Evolutionary conservation across 2,329 filamentous ascomycete species (phyloP), one percentile per base, ranked within the genome.

Genomic region (Chaetoscypha palmicola): DNA sequence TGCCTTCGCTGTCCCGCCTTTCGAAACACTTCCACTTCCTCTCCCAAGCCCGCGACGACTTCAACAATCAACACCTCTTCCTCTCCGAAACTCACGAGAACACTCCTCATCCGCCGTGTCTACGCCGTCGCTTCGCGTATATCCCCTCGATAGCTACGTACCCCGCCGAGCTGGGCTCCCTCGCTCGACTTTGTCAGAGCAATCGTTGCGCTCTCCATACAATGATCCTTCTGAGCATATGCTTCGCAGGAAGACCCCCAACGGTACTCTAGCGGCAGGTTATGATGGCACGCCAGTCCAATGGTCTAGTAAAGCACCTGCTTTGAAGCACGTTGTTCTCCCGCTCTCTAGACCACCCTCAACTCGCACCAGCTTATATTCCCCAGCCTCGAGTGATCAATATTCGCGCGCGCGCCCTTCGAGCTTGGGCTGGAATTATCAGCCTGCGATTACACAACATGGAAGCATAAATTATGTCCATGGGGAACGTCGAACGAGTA

Each of bases 201-300:
- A 50, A 21, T 26, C 49, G 10, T 47, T 51, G 36, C 43, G 45
- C 37, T 49, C 54, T n/a, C 50, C 52, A 12, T 58, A 59, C 38
- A 47, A 58, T 49, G 54, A 60, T 38, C 52, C 53, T 7, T 52
- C 56, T n/a, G 88, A 95, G 63, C 81, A 94, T 63, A 85, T 87
- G 56, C 71, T 96, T 45, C 80, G 91, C 53, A 79, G 91, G 53
- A 97, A 97, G 65, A 97, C 91, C 7, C 92, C 91, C 3, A 91
- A 83, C 59, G 92, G 91, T n/a, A 95, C 89, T 28, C 76, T 97
- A 49, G 83, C 91, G 52, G 88, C 86, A 42, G 89, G 88, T 9
- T 96, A 95, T 59, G 90, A 97, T 71, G 88, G 86, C 23, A 86
- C 86, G 4, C 80, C 82, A 1, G 73, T 81, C 17, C 83, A 88